Evolutionary conservation across 2,329 filamentous ascomycete genomes (phyloP).

Genomic region (Colletotrichum sidae): DNA sequence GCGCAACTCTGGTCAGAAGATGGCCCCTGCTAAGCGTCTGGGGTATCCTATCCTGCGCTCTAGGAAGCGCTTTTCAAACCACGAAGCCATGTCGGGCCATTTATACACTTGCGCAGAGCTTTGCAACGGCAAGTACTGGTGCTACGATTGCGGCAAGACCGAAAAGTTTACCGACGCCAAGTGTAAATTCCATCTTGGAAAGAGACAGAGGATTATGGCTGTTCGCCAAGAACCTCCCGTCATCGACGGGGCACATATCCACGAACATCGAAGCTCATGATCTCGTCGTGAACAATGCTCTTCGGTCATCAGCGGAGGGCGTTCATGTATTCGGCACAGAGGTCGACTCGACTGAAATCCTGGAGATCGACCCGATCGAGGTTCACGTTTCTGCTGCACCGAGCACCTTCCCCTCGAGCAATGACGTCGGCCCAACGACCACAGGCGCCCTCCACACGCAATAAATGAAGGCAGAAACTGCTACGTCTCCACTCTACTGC

Average conservation of each 20-base stretch:
- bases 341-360: constrained; percentile 57
- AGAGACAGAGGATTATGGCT: constrained; percentile 62
- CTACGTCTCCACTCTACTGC: constrained; percentile 22
- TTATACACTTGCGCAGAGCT: constrained; percentile 62
- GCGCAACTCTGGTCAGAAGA: constrained; percentile 61
- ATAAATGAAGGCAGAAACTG: not conserved
- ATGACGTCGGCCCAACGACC: not conserved
- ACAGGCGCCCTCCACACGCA: not conserved
- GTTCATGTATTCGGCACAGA: too few relatives aligned
- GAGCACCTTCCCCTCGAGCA: not conserved
- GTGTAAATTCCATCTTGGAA: constrained; percentile 63
- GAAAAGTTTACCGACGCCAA: constrained; percentile 65
- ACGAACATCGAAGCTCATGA: constrained; percentile 49
- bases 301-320: not conserved
- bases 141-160: constrained; percentile 64
- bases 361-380: constrained; percentile 64
- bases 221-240: constrained; percentile 67
- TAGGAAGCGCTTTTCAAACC: constrained; percentile 60
- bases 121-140: constrained; percentile 64
- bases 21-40: constrained; percentile 60
- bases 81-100: constrained; percentile 67
- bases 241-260: constrained; percentile 61
- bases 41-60: constrained; percentile 66
- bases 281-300: constrained; percentile 46
- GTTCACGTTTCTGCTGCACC: constrained; percentile 43